Base-by-base conservation (phyloP, 495 filamentous ascomycete species). In the Tetracladium marchalianum region DNA sequence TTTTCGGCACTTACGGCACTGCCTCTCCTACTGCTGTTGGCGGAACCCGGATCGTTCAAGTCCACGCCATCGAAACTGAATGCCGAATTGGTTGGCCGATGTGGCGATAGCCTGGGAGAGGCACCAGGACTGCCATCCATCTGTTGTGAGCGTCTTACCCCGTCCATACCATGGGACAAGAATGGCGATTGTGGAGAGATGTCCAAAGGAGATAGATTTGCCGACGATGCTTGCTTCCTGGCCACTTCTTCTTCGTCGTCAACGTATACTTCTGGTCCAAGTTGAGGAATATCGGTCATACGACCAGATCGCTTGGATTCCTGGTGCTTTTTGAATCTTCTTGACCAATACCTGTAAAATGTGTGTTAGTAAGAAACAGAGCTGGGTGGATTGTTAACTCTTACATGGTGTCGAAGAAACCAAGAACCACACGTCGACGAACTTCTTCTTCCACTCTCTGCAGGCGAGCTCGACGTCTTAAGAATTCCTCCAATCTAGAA, bases 361-460 rank as follows among this genome's bases (percentile, higher is more conserved):
- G 10, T 27, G 22, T 27, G 35, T 53, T 48, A 55, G 46, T 18
- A 42, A 19, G 49, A 15, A 19, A 17, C n/a, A 17, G 5, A 35
- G 3, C 10, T 11, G 1, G 16, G 1, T 1, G 13, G 27, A 31
- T 6, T 17, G 16, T 41, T 15, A 8, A 5, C 17, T 15, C 56
- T 51, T 67, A 90, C 62, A 97, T 69, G 17, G 89, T 97, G 58
- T 96, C 84, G 67, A 99, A 96, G 72, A 99, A 99, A 24, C 89
- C 87, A 12, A 85, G 76, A 5, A 99, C 92, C 24, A 87, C 77
- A 44, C 88, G 85, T 35, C 92, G 78, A 34, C 84, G 82, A 43
- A 97, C 86, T 50, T 88, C 87, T 62, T 99, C 90, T 59, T 99
- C 86, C n/a, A 99, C 92, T 41, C 90, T 83, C 59, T 95, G 88